phyloP scores from a whole-genome alignment of 2,329 filamentous ascomycete genomes.

The Exophiala dermatitidis region DNA sequence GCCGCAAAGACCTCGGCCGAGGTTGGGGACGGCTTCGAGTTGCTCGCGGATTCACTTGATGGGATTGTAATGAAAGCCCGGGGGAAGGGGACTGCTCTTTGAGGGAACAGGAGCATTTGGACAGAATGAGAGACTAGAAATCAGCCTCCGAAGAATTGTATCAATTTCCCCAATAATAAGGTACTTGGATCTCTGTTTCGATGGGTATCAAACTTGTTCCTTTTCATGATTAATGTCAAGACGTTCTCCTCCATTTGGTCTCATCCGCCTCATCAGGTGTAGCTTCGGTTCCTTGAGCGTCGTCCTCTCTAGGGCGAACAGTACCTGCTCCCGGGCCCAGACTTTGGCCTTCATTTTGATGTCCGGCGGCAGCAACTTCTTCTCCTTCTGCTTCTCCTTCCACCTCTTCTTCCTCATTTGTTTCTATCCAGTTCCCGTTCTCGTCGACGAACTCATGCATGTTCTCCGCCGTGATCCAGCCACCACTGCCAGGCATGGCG shows the following conservation, averaged over 20 bases:
- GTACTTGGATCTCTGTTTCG: too few species aligned
- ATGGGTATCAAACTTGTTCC: not conserved
- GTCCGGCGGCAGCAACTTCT: too few species aligned
- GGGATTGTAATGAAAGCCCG: conserved; percentile 5
- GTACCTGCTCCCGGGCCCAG: conserved; percentile 37
- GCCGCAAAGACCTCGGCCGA: conserved; percentile 18
- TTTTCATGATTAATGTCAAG: conserved; percentile 29
- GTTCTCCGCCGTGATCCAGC: conserved; percentile 77
- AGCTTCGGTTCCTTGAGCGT: conserved; percentile 25
- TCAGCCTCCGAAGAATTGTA: not conserved
- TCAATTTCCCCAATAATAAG: not conserved
- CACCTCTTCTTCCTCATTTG: conserved; percentile 45
- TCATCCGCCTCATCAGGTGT: conserved; percentile 34
- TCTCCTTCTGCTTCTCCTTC: conserved; percentile 47
- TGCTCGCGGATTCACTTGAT: conserved; percentile 20
- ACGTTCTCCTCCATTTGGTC: conserved; percentile 49
- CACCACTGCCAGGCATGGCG: conserved; percentile 43
- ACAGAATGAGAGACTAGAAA: too few species aligned
- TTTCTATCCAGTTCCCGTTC: conserved; percentile 68
- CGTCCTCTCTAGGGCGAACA: conserved; percentile 35
- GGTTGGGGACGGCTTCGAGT: conserved; percentile 18
- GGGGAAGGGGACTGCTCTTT: not conserved
- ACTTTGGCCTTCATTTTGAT: not conserved
- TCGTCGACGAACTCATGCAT: conserved; percentile 75
- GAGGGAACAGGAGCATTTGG: too few species aligned